Conservation (phyloP, 257 asterid genomes). For the Fraxinus cuspidata region DNA sequence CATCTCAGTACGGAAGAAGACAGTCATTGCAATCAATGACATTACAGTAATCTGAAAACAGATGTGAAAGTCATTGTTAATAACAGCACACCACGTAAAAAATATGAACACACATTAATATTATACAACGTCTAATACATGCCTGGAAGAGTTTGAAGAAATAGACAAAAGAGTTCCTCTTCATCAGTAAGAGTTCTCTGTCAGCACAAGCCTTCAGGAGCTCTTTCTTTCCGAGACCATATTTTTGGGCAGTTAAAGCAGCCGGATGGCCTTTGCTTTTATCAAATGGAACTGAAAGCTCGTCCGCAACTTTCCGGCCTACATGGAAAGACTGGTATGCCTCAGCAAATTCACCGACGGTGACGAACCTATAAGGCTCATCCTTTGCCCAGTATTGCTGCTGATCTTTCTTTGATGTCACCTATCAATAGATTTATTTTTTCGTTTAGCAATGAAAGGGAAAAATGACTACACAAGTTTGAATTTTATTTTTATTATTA, state of each 20-base stretch:
- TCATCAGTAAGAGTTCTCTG: conserved; percentile 61
- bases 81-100: background rate
- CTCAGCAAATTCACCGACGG: conserved; percentile 26
- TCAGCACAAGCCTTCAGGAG: conserved; percentile 58
- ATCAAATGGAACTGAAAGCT: conserved; percentile 51
- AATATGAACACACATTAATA: background rate
- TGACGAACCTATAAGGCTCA: conserved; percentile 52
- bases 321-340: conserved; percentile 44
- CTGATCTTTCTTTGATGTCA: conserved; percentile 75
- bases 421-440: conserved; percentile 36
- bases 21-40: conserved; percentile 42
- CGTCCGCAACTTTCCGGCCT: conserved; percentile 42
- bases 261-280: conserved; percentile 68
- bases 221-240: conserved; percentile 51
- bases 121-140: conserved; percentile 16
- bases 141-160: conserved; percentile 60
- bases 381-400: conserved; percentile 62
- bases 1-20: conserved; percentile 68
- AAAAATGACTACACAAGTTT: background rate
- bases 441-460: conserved; percentile 20
- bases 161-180: conserved; percentile 58
- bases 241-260: conserved; percentile 51
- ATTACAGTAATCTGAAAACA: conserved; percentile 43
- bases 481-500: background rate
- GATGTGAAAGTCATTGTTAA: conserved; percentile 13